Evolutionary conservation across 2,329 filamentous ascomycete species (phyloP), one percentile per base, ranked within the genome.

Genomic region (Trichoderma afroharzianum): DNA sequence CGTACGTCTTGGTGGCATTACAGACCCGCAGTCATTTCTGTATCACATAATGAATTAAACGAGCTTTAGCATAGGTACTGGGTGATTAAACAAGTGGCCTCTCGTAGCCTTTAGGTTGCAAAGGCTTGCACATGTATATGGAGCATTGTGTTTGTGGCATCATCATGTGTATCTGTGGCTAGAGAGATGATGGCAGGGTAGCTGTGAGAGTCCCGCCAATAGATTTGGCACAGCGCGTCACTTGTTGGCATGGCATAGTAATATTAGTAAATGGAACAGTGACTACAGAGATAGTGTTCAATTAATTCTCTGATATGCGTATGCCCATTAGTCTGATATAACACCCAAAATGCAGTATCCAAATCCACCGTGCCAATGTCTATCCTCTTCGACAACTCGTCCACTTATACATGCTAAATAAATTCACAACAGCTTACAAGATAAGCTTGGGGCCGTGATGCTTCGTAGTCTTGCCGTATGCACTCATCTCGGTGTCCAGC

Each of bases 401-500:
- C 24, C 24, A 50, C 21, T n/a, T 24, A 4, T 47, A 47, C 28
- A 47, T 58, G 33, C 33, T 12, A 7, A 30, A 8, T 11, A 32
- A 47, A 59, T 26, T 14, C 21, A 26, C 26, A 36, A 21, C 36
- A 43, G 5, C 33, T 75, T 84, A 88, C 72, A 87, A 80, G 36
- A 85, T 71, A 3, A 87, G 78, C 77, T 84, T 83, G 72, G 79
- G 80, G 3, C 86, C 86, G 64, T 86, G 86, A 75, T 88, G 88
- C 80, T 85, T 85, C 70, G 78, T 75, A 11, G 78, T 77, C 72
- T 79, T 71, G n/a, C 79, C 76, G 64, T 84, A 82, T 1, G 73
- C 68, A n/a, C 74, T 73, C 3, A 76, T 73, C 63, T 74, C 73
- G 1, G 80, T 74, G 11, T 80, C 76, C 1, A 78, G 75, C 1